Base-by-base conservation (phyloP, 2,329 filamentous ascomycete species). In the Colletotrichum spinosum region DNA sequence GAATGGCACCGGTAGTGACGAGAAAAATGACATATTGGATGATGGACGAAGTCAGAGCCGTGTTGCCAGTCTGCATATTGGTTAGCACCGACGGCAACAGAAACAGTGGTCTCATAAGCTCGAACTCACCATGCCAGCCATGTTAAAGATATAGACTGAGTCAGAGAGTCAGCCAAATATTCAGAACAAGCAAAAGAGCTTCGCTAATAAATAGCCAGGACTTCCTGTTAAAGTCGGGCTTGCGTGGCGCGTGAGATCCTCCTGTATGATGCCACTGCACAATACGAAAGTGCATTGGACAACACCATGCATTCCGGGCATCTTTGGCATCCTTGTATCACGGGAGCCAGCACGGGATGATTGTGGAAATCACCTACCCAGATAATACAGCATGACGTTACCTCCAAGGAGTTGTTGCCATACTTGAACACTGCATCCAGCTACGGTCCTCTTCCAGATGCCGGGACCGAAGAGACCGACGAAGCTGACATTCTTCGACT, bases 341-440 rank as follows among this genome's bases (percentile, higher is more conserved):
- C 1, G 25, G 25, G 25, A 25, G 25, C 25, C 25, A 25, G 25
- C 25, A 25, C 25, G 25, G 1, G 25, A 25, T 1, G 25, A 4
- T 25, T 25, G 25, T 25, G 25, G 3, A 25, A 4, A 25, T 25
- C 1, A 25, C 25, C 3, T 25, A 25, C 25, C 25, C 64, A 90
- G 84, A 66, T 90, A 89, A 71, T 88, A 87, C 60, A 86, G 80
- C 69, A 84, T 84, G 2, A 86, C 83, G 55, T 88, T 88, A 55
- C 85, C 86, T 7, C 85, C 85, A 0, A 84, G 80, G 13, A 88
- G 72, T 52, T 88, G 86, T 45, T 86, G 84, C 84, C 80, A 88
- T 13, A 87, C 81, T 72, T 88, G 85, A 0, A 82, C 84, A 25
- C 80, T 82, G 12, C 85, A 75, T 4, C 81, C 85, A 54, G 81